These are phyloP conservation scores for Camelina neglecta DNA, from an alignment of 345 rosid genomes.

Conservation along the genomic window DNA sequence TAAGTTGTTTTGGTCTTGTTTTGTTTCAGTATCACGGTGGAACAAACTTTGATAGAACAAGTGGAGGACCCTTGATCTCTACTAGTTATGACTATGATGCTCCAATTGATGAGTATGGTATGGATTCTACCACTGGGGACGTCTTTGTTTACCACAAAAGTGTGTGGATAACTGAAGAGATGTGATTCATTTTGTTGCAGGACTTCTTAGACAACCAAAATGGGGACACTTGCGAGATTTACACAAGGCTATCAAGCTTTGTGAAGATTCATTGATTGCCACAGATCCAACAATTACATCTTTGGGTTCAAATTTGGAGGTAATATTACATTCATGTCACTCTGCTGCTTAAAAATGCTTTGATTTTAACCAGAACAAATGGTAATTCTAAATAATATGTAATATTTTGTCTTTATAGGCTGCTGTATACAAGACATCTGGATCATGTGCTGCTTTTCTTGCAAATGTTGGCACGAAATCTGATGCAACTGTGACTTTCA, in stretches of 20 bases:
- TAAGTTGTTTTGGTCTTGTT: slow-evolving; percentile 34
- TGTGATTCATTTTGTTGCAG: slow-evolving; percentile 46
- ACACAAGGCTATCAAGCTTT: slow-evolving; percentile 92
- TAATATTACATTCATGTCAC: slow-evolving; percentile 32
- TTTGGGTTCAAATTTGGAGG: slow-evolving; percentile 81
- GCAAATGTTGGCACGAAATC: slow-evolving; percentile 66
- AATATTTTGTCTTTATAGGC: slow-evolving; percentile 51
- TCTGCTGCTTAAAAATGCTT: background rate
- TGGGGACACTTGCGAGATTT: slow-evolving; percentile 93
- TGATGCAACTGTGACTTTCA: slow-evolving; percentile 70
- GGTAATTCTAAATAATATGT: background rate
- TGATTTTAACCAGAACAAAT: background rate
- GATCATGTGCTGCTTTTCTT: slow-evolving; percentile 84
- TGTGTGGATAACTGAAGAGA: background rate
- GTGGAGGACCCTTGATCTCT: slow-evolving; percentile 93
- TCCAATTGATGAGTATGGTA: slow-evolving; percentile 97
- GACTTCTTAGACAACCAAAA: slow-evolving; percentile 86
- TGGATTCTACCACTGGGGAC: slow-evolving; percentile 4
- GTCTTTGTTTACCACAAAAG: background rate
- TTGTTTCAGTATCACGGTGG: slow-evolving; percentile 88
- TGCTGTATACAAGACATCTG: slow-evolving; percentile 75
- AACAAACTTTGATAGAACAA: slow-evolving; percentile 78
- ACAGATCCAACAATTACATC: slow-evolving; percentile 76
- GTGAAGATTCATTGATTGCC: slow-evolving; percentile 72
- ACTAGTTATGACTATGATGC: slow-evolving; percentile 99